Percentiles rank a stretch among this genome's conserved stretches.
These are phyloP conservation scores for Pezicula rhizophila DNA, from an alignment of 2,329 filamentous ascomycete genomes.

Conservation along the genomic window DNA sequence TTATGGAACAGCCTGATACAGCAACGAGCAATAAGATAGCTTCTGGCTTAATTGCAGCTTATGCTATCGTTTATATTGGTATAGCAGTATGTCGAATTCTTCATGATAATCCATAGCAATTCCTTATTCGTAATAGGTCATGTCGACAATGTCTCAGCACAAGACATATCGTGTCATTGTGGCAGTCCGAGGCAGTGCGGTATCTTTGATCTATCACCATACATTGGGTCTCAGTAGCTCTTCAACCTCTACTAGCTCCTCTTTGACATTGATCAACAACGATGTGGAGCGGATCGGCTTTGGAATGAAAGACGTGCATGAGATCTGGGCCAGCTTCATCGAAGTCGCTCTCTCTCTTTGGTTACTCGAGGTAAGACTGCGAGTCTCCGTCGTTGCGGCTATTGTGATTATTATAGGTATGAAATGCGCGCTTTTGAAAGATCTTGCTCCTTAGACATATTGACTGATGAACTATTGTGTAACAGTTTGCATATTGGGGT, in stretches of 20 bases:
- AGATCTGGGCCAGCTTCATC: conserved; percentile 31
- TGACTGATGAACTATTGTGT: not conserved
- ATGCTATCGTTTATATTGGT: conserved; percentile 35
- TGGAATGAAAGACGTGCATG: conserved; percentile 23
- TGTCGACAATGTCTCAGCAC: not conserved
- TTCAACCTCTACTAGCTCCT: conserved; percentile 1
- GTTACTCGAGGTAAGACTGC: conserved; percentile 20
- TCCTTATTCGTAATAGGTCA: not conserved
- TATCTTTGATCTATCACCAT: conserved; percentile 7
- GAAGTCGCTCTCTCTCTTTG: conserved; percentile 30
- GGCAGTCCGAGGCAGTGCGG: conserved; percentile 2
- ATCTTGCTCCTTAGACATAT: not conserved
- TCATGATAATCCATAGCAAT: not conserved
- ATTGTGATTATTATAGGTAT: conserved; percentile 1
- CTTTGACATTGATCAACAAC: conserved; percentile 18
- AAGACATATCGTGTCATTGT: not conserved
- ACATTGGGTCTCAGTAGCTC: conserved; percentile 3
- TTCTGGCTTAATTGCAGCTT: conserved; percentile 36
- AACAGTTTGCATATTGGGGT: not conserved
- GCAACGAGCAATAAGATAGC: conserved; percentile 23
- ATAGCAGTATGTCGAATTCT: conserved; percentile 30
- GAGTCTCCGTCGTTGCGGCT: conserved; percentile 1
- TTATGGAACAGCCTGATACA: conserved; percentile 23
- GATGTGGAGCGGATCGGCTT: conserved; percentile 20
- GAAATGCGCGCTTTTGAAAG: not conserved